Evolutionary conservation across 495 filamentous ascomycete genomes (phyloP).

Genomic region (Xylaria flabelliformis): DNA sequence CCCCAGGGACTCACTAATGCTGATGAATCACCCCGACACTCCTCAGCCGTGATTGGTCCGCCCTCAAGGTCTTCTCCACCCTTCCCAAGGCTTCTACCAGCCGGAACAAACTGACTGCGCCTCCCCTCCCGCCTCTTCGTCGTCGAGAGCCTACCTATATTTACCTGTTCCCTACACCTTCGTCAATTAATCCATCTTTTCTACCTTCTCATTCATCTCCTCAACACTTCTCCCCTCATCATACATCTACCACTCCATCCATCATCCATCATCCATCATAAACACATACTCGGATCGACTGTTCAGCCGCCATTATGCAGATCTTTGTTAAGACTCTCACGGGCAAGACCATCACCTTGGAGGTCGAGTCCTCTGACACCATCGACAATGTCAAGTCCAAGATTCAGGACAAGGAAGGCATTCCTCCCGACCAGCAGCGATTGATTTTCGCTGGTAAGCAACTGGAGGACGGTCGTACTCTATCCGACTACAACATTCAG

Average conservation of each 20-base stretch:
- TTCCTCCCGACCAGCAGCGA: constrained; percentile 97
- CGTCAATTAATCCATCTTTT: constrained; percentile 16
- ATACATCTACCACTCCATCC: constrained; percentile 46
- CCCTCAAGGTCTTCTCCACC: constrained; percentile 20
- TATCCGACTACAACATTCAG: constrained; percentile 98
- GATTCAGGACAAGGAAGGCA: constrained; percentile 99
- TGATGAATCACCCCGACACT: constrained; percentile 39
- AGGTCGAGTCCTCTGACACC: constrained; percentile 97
- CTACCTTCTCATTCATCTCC: constrained; percentile 17
- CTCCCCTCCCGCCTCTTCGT: constrained; percentile 35
- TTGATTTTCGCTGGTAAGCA: constrained; percentile 99
- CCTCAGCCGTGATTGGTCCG: constrained; percentile 32
- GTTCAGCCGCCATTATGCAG: constrained; percentile 69
- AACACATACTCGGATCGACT: constrained; percentile 15
- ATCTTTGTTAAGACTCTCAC: constrained; percentile 87
- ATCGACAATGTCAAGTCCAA: constrained; percentile 99
- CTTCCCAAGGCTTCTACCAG: constrained; percentile 41
- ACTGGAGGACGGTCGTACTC: constrained; percentile 93
- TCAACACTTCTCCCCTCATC: constrained; percentile 12
- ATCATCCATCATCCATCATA: constrained; percentile 17
- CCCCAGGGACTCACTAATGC: constrained; percentile 15
- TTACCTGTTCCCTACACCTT: constrained; percentile 1
- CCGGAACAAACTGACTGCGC: constrained; percentile 25
- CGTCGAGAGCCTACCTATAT: constrained; percentile 28
- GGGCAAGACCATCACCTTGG: constrained; percentile 99